phyloP scores from a whole-genome alignment of 2,329 filamentous ascomycete genomes.

The Ophiostoma sp. region DNA sequence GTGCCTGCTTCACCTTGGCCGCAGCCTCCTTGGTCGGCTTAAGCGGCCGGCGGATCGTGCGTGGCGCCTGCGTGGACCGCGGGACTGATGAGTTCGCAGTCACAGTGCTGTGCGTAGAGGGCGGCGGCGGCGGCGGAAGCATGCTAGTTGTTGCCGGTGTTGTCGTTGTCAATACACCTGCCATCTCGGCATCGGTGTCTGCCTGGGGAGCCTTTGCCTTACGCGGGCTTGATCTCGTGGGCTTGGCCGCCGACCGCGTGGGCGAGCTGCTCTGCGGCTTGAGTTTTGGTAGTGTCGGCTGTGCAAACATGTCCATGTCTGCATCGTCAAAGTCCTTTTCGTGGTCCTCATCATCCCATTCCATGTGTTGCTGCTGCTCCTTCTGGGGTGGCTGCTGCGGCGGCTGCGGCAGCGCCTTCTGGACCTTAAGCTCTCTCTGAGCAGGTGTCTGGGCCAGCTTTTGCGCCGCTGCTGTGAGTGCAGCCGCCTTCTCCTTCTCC shows the following conservation, averaged over 20 bases:
- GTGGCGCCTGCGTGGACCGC: constrained; percentile 47
- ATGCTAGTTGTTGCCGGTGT: constrained; percentile 33
- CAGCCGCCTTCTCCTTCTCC: constrained; percentile 49
- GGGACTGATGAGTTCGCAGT: constrained; percentile 34
- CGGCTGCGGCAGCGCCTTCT: constrained; percentile 35
- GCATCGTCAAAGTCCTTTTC: constrained; percentile 26
- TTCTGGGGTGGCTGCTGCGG: background rate
- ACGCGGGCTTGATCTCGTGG: constrained; percentile 49
- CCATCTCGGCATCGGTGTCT: constrained; percentile 51
- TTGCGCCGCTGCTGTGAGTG: constrained; percentile 42
- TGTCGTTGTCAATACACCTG: constrained; percentile 34
- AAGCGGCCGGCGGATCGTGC: constrained; percentile 53
- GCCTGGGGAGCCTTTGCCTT: constrained; percentile 39
- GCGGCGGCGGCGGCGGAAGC: constrained; percentile 53
- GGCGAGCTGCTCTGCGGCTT: constrained; percentile 27
- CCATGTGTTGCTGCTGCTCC: background rate
- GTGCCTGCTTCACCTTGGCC: constrained; percentile 59
- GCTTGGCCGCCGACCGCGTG: constrained; percentile 41
- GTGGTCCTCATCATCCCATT: constrained; percentile 15
- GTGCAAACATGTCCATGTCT: constrained; percentile 23
- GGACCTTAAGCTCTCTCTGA: constrained; percentile 47
- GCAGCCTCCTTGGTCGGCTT: constrained; percentile 58
- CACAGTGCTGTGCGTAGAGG: constrained; percentile 29
- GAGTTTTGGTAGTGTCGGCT: constrained; percentile 23
- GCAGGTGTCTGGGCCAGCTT: constrained; percentile 32